Base-by-base conservation (phyloP, 2,329 filamentous ascomycete species). In the Aureobasidium subglaciale region DNA sequence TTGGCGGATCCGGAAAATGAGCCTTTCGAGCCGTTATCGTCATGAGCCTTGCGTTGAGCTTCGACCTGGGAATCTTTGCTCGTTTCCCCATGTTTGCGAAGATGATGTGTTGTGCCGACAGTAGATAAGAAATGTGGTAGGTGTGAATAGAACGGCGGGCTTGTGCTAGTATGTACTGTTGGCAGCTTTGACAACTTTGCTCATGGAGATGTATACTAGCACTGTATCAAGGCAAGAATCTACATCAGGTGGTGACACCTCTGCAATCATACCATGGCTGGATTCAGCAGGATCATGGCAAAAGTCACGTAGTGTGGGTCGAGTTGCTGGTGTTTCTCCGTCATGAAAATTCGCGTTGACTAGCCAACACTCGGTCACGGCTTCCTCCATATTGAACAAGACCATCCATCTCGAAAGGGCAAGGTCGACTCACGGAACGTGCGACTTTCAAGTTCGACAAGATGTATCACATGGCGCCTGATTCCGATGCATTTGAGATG, bases 301-400 rank as follows among this genome's bases (percentile, higher is more conserved):
- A 24, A 4, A 5, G 32, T 18, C 29, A 16, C 18, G 43, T 15
- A 18, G 30, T 25, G 18, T 37, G 27, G 46, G n/a, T 38, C n/a
- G 22, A 16, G 27, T 16, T n/a, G n/a, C 34, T 27, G 32, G 34
- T 50, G 32, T 32, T 24, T 18, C 9, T 18, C 10, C 29, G 43
- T 34, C 42, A 35, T 7, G 27, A 37, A 48, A 38, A 38, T 50
- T 48, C 30, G 46, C 46, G 34, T 50, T 50, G 46, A 37, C 32
- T 35, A 37, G 46, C 22, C 46, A 38, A 37, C 34, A 35, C 30
- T 24, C 15, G 20, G 18, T 8, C 11, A n/a, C 45, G 45, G 45
- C 46, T 50, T 50, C 45, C n/a, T 9, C 34, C 43, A 48, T 27
- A 32, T 27, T 34, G n/a, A 20, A 2, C 13, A n/a, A 2, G 5